A percentile compares a stretch with the other conserved stretches of the same genome.
Evolutionary conservation across 2,329 filamentous ascomycete genomes (phyloP).

Genomic region (Sclerotinia minor): DNA sequence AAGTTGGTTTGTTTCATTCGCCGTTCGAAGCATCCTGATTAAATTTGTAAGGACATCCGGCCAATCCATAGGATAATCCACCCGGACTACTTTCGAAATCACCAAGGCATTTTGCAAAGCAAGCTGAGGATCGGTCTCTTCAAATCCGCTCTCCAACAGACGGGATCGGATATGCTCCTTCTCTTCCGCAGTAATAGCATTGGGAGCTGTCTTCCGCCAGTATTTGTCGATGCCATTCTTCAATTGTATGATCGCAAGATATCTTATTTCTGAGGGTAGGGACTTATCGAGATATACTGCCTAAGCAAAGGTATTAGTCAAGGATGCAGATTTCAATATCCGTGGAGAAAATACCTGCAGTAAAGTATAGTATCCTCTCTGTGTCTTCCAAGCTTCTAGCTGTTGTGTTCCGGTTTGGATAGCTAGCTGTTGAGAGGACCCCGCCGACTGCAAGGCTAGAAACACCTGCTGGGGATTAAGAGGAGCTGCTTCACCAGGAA

Average conservation of each 20-base stretch:
- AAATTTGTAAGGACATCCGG: constrained; percentile 61
- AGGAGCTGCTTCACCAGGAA: constrained; percentile 77
- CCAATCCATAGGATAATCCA: constrained; percentile 90
- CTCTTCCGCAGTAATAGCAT: constrained; percentile 71
- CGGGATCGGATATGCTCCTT: constrained; percentile 74
- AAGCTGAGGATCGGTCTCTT: constrained; percentile 72
- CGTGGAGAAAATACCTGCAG: constrained; percentile 57
- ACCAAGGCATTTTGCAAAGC: constrained; percentile 87
- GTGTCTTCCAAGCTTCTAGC: constrained; percentile 69
- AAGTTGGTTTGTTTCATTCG: constrained; percentile 58
- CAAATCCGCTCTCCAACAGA: constrained; percentile 73
- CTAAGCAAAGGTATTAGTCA: constrained; percentile 46
- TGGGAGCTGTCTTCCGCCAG: constrained; percentile 69
- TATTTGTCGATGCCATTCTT: constrained; percentile 97
- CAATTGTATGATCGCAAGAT: constrained; percentile 88
- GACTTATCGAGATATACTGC: constrained; percentile 78
- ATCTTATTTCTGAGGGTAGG: constrained; percentile 74
- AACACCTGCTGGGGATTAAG: constrained; percentile 64
- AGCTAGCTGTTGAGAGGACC: constrained; percentile 61
- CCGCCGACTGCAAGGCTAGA: constrained; percentile 62
- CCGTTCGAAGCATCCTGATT: constrained; percentile 62
- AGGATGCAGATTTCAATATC: background rate
- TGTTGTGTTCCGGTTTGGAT: constrained; percentile 68
- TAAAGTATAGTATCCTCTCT: constrained; percentile 64
- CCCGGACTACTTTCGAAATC: constrained; percentile 81